These are phyloP conservation scores for Panicum hallii DNA, from an alignment of 202 grass and related monocot species.

Conservation along the genomic window DNA sequence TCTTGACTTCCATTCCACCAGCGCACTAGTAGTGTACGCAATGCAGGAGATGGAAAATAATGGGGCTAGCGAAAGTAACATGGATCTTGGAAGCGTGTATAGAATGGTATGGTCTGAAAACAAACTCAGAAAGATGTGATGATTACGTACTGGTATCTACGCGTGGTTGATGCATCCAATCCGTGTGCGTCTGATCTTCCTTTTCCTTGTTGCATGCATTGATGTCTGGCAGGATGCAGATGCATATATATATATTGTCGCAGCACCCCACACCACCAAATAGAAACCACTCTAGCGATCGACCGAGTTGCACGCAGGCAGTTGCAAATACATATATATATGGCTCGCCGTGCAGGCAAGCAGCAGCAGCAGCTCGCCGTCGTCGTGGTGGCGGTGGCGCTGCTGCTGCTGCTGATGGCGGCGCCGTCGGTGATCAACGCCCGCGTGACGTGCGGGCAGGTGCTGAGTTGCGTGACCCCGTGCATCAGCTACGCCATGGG, in stretches of 20 bases:
- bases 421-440: not conserved
- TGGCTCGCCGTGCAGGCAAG: slow-evolving; percentile 5
- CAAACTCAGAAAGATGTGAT: not conserved
- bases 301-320: no score
- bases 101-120: not conserved
- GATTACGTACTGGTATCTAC: not conserved
- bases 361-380: not conserved
- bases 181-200: no score
- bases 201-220: no score
- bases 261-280: not conserved
- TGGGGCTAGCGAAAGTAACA: not conserved
- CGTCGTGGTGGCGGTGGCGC: not conserved
- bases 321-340: not conserved
- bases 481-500: slow-evolving; percentile 36
- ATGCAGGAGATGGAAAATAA: not conserved
- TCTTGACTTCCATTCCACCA: no score
- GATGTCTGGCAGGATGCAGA: no score
- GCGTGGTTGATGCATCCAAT: no score
- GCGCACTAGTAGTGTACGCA: not conserved
- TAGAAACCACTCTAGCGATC: not conserved
- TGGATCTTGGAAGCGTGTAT: not conserved
- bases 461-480: not conserved
- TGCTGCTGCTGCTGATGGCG: not conserved
- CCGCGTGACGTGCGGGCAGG: slow-evolving; percentile 40
- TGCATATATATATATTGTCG: no score